Conservation (phyloP, 2,329 filamentous ascomycete genomes). For the Verticillium alfalfae region DNA sequence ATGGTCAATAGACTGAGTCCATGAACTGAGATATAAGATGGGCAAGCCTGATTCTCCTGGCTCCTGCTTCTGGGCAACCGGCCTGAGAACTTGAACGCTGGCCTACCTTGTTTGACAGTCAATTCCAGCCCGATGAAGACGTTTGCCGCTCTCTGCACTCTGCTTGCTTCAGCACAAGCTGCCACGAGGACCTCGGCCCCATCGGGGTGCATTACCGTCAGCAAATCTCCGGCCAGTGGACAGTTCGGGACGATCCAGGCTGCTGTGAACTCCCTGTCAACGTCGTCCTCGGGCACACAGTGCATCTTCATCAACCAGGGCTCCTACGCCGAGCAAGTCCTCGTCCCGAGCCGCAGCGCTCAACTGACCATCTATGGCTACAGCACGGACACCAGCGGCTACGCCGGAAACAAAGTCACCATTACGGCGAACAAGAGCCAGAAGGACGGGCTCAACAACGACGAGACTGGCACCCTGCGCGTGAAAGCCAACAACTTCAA, state of each 20-base stretch:
- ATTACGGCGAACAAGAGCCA: slow-evolving; percentile 50
- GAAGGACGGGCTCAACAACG: slow-evolving; percentile 42
- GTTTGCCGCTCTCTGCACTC: slow-evolving; percentile 1
- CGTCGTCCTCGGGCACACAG: slow-evolving; percentile 39
- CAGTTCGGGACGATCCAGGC: slow-evolving; percentile 30
- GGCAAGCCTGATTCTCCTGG: too few relatives aligned
- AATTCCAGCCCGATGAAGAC: slow-evolving; percentile 5
- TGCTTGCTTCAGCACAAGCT: slow-evolving; percentile 9
- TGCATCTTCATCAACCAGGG: slow-evolving; percentile 64
- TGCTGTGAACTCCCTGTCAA: slow-evolving; percentile 54
- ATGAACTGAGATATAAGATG: too few relatives aligned
- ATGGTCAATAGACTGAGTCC: too few relatives aligned
- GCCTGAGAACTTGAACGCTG: too few relatives aligned
- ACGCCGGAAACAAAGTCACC: slow-evolving; percentile 52
- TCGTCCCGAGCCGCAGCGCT: slow-evolving; percentile 40
- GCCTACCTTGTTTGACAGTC: too few relatives aligned
- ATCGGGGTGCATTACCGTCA: slow-evolving; percentile 22
- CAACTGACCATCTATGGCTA: slow-evolving; percentile 52
- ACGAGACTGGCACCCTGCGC: slow-evolving; percentile 44
- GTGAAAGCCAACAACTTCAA: slow-evolving; percentile 44
- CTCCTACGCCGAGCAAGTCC: slow-evolving; percentile 56
- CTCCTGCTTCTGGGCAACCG: too few relatives aligned
- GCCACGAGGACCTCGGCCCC: slow-evolving; percentile 22
- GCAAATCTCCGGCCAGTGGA: slow-evolving; percentile 13
- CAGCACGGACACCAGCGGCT: slow-evolving; percentile 45